Conservation (phyloP, 2,329 filamentous ascomycete genomes). For the Fusarium concolor region DNA sequence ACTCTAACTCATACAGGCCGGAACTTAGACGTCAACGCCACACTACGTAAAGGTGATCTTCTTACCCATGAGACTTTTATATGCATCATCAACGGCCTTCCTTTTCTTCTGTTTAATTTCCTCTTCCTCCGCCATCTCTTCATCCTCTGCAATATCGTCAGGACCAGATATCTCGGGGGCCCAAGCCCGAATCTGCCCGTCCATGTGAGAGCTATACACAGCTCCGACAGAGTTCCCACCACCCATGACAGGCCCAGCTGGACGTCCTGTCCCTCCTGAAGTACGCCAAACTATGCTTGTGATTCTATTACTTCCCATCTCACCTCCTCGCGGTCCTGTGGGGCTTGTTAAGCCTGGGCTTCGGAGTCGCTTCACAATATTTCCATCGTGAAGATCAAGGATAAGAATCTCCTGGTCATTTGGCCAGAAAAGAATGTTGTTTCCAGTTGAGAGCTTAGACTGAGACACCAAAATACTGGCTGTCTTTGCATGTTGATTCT, state of each 20-base stretch:
- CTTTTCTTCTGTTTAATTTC: slow-evolving; percentile 71
- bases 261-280: slow-evolving; percentile 68
- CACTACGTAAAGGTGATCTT: slow-evolving; percentile 71
- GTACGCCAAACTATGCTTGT: slow-evolving; percentile 80
- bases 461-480: slow-evolving; percentile 74
- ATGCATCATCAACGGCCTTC: slow-evolving; percentile 83
- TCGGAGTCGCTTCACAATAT: slow-evolving; percentile 75
- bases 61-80: slow-evolving; percentile 78
- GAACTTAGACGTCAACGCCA: neutral
- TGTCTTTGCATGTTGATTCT: slow-evolving; percentile 75
- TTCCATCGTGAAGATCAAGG: slow-evolving; percentile 83
- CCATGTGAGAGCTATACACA: slow-evolving; percentile 84
- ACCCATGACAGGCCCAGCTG: slow-evolving; percentile 70
- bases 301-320: slow-evolving; percentile 74
- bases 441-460: slow-evolving; percentile 63
- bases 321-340: slow-evolving; percentile 55
- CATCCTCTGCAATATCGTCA: slow-evolving; percentile 62
- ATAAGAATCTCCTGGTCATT: slow-evolving; percentile 84
- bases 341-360: slow-evolving; percentile 68
- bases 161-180: slow-evolving; percentile 67
- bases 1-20: slow-evolving; percentile 2
- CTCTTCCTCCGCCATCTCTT: slow-evolving; percentile 57
- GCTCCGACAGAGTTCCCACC: slow-evolving; percentile 64
- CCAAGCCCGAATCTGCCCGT: slow-evolving; percentile 88
- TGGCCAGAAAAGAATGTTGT: slow-evolving; percentile 81